Base-by-base conservation (phyloP, 805 yeast species). In the Yarrowia divulgata region DNA sequence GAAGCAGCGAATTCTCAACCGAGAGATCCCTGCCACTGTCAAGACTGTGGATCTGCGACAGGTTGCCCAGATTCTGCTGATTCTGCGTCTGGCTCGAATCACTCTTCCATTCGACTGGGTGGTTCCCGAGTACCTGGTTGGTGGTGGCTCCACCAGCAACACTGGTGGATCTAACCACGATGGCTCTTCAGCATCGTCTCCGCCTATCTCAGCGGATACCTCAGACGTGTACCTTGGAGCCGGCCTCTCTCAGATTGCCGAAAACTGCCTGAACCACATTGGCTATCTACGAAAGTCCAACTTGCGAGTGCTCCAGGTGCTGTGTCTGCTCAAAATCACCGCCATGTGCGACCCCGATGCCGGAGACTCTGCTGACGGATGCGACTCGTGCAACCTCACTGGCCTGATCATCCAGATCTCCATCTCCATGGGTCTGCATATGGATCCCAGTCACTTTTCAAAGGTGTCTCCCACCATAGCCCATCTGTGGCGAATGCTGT, bases 401-500 rank as follows among this genome's bases (percentile, higher is more conserved):
- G 69, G 69, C 8, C 60, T 66, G 19, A 66, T 66, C 49, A 66
- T 66, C 37, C 62, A 66, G 52, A 50, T 66, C 12, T 50, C 69
- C 40, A 66, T 52, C 42, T 42, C 60, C 43, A 66, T 66, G 69
- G 69, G 69, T 8, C 62, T 66, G 6, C 69, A 66, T n/a, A 50
- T 50, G 60, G 69, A 66, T n/a, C 69, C 69, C 42, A 42, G 43
- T 42, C 60, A 66, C 45, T 66, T 66, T 23, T 50, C 60, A 52
- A 66, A 52, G 42, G 62, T 66, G 34, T 35, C 60, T 2, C 62
- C 69, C 0, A 43, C 60, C 10, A 66, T 43, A 13, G 69, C 69
- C 1, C 69, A 66, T 18, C 43, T 66, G 19, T 66, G 69, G 69
- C 49, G 69, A 32, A 66, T 66, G 69, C 63, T 66, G 35, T 66